A percentile compares a stretch with the other conserved stretches of the same genome.
Conservation (phyloP, 495 filamentous ascomycete genomes). For the Amniculicola lignicola region DNA sequence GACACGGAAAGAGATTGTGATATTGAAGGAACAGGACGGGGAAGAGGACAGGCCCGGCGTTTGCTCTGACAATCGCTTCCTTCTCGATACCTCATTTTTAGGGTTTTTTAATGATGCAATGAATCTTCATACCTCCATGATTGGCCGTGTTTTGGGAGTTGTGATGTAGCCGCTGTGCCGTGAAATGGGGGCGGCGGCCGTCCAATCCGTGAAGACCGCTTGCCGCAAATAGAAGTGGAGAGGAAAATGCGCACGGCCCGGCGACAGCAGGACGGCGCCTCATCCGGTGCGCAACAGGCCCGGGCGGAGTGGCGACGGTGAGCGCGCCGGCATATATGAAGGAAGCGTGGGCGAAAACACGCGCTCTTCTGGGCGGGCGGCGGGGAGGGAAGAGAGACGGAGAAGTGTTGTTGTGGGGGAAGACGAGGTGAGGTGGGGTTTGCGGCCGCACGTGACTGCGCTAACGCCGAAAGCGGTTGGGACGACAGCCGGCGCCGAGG, state of each 20-base stretch:
- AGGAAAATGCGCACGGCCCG: conserved; percentile 34
- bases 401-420: conserved; percentile 11
- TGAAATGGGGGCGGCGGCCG: conserved; percentile 29
- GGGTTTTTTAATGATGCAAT: conserved; percentile 32
- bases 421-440: not conserved
- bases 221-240: conserved; percentile 34
- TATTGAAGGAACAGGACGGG: conserved; percentile 27
- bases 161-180: conserved; percentile 36
- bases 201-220: conserved; percentile 35
- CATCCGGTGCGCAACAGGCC: conserved; percentile 6
- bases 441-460: conserved; percentile 20
- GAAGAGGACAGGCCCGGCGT: conserved; percentile 29
- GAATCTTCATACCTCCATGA: conserved; percentile 23
- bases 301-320: not conserved
- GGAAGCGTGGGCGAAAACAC: not conserved
- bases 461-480: not conserved
- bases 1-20: conserved; percentile 33
- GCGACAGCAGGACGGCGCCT: conserved; percentile 23
- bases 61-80: conserved; percentile 34
- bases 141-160: conserved; percentile 27
- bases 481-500: not conserved
- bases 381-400: not conserved
- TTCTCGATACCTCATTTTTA: conserved; percentile 24
- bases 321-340: conserved; percentile 18
- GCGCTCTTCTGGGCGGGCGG: not conserved